Evolutionary conservation across 148 eudicot genomes (phyloP).

Genomic region (Fagopyrum homotropicum): DNA sequence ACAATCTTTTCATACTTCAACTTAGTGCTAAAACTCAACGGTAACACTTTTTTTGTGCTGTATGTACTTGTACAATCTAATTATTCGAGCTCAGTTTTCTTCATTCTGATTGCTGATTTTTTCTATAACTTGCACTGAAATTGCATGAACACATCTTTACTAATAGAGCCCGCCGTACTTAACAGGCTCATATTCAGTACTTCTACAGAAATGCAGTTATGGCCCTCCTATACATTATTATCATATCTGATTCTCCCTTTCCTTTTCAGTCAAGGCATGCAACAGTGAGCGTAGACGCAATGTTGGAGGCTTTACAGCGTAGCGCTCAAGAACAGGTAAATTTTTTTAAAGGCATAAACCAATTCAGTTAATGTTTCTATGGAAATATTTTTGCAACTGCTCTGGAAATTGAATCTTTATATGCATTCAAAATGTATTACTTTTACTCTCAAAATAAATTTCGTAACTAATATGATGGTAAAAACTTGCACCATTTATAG

Average conservation of each 20-base stretch:
- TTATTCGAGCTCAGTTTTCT: no score
- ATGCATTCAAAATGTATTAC: not conserved
- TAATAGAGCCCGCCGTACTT: no score
- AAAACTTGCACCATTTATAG: not conserved
- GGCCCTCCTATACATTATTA: not conserved
- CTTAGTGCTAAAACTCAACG: not conserved
- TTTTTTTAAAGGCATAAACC: not conserved
- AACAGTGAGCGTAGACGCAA: constrained; percentile 62
- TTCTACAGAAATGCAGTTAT: not conserved
- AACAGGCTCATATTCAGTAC: not conserved
- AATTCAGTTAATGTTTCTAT: not conserved
- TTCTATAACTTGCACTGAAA: no score
- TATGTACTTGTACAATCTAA: not conserved
- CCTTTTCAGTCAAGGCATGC: constrained; percentile 76
- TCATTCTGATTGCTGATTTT: no score
- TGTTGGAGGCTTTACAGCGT: constrained; percentile 74
- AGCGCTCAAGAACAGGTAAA: constrained; percentile 48
- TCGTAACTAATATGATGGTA: not conserved
- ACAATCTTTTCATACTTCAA: not conserved
- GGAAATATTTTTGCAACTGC: not conserved
- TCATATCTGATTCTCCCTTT: not conserved
- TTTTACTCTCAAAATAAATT: not conserved
- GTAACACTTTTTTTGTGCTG: not conserved
- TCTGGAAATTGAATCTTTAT: not conserved
- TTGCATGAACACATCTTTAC: not conserved